These are phyloP conservation scores for Obba rivulosa DNA, from an alignment of 768 basidiomycete species.

Conservation along the genomic window DNA sequence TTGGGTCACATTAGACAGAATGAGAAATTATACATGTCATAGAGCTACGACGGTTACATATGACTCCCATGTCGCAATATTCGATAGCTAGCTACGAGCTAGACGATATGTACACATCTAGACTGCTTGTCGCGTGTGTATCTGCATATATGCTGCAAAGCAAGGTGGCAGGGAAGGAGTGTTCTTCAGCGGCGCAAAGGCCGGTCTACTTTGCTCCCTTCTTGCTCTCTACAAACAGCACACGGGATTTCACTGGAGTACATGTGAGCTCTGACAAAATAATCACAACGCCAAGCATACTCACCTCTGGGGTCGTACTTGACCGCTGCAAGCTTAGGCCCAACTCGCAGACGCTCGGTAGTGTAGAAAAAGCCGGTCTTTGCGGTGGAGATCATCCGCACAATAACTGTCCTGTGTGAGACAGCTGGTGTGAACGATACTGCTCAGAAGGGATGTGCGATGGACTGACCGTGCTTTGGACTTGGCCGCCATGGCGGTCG, in stretches of 20 bases:
- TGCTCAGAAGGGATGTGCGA: background rate
- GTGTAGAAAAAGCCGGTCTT: conserved; percentile 93
- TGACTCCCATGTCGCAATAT: too few species aligned
- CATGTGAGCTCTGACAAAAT: background rate
- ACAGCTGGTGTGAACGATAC: background rate
- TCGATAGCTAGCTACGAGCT: too few species aligned
- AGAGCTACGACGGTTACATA: too few species aligned
- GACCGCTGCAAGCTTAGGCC: conserved; percentile 80
- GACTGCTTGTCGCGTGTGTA: too few species aligned
- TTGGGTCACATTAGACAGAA: too few species aligned
- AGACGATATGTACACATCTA: too few species aligned
- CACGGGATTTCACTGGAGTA: conserved; percentile 55
- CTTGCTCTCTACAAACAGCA: conserved; percentile 75
- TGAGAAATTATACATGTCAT: too few species aligned
- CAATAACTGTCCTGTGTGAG: conserved; percentile 63
- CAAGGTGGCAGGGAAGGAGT: too few species aligned
- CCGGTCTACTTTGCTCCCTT: conserved; percentile 56
- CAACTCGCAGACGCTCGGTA: conserved; percentile 65
- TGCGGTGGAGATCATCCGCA: conserved; percentile 86
- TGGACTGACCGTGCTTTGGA: conserved; percentile 52
- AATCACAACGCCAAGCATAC: conserved; percentile 18
- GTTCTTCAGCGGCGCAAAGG: too few species aligned
- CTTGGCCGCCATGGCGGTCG: conserved; percentile 48
- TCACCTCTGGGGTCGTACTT: conserved; percentile 87
- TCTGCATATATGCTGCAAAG: too few species aligned